Evolutionary conservation across 1,139 yeast genomes (phyloP), one percentile per base, ranked within the genome.

Genomic region (Taphrina confusa): DNA sequence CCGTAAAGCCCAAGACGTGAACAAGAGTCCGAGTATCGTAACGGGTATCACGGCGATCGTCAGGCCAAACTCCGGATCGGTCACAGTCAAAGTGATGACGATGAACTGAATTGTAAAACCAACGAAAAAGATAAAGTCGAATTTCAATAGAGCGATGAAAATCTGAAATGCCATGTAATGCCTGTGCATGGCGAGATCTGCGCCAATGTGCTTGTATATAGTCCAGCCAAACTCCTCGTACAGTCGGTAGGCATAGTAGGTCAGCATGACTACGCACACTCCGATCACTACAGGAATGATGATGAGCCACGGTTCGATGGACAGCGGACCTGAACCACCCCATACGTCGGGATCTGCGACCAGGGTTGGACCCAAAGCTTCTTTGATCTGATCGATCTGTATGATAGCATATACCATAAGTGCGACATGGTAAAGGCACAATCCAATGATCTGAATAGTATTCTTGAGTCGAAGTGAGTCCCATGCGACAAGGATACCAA

Each of bases 31-130:
- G 3, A 77, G 36, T 2, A 80, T 68, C 0, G 83, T 79, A 25
- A 78, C 65, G 1, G 83, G 83, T 27, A 80, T 71, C 51, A 80
- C 81, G 30, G 77, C 73, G 18, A 80, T 73, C 0, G 84, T 80
- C 46, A 80, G 71, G 2, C 75, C 79, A 66, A 80, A 80, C 66
- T 80, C 83, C 12, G 73, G 72, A 9, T 80, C 79, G 20, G 69
- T 67, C 54, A 72, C 73, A 58, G 77, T 71, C 33, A 79, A 72
- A 72, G 80, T 78, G 60, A 80, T 78, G 39, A 79, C 81, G 31
- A 78, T 69, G 65, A 80, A 80, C 68, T 80, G 84, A 36, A 80
- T 74, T 0, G 83, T 79, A 68, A 80, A 80, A 1, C 82, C 83
- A 46, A 80, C 68, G 64, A 80, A 65, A 60, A 65, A 65, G 60